phyloP scores from a whole-genome alignment of 208 protist species.

The Zelonia costaricensis region DNA sequence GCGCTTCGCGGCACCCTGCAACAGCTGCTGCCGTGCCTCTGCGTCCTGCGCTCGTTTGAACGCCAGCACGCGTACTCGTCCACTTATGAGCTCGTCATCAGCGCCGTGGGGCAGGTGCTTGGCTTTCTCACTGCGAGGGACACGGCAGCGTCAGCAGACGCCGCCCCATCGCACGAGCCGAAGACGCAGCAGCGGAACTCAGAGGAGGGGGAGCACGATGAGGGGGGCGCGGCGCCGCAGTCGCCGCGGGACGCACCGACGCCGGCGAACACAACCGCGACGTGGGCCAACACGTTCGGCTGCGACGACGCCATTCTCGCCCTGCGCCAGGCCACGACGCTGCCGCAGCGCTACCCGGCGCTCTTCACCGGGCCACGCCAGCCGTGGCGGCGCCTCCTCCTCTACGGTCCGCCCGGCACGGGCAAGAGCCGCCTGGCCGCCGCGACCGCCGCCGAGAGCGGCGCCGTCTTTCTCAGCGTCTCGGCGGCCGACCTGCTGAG shows the following conservation, averaged over 20 bases:
- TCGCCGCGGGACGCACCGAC: no score
- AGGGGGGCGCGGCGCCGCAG: no score
- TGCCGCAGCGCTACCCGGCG: slow-evolving; percentile 96
- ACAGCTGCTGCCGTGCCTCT: slow-evolving; percentile 36
- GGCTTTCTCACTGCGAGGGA: background rate
- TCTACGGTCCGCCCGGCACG: slow-evolving; percentile 98
- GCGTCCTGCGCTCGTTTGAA: slow-evolving; percentile 39
- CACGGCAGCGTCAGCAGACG: background rate
- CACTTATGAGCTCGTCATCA: slow-evolving; percentile 11
- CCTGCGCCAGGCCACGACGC: slow-evolving; percentile 97
- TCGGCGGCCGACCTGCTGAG: slow-evolving; percentile 94
- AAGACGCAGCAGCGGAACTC: background rate
- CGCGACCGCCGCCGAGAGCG: slow-evolving; percentile 95
- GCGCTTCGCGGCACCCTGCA: slow-evolving; percentile 20
- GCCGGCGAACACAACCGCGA: background rate
- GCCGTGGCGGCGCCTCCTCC: slow-evolving; percentile 96
- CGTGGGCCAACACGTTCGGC: slow-evolving; percentile 86
- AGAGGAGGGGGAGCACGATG: background rate
- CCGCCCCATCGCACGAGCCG: no score
- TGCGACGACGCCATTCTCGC: slow-evolving; percentile 95
- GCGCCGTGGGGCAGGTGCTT: slow-evolving; percentile 19
- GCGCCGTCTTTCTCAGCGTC: slow-evolving; percentile 94
- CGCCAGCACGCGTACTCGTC: slow-evolving; percentile 7
- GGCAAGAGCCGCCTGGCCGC: slow-evolving; percentile 98
- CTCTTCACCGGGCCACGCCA: slow-evolving; percentile 95